Evolutionary conservation across 208 protist species (phyloP), one percentile per base, ranked within the genome.

Genomic region (Trichomonas vaginalis): DNA sequence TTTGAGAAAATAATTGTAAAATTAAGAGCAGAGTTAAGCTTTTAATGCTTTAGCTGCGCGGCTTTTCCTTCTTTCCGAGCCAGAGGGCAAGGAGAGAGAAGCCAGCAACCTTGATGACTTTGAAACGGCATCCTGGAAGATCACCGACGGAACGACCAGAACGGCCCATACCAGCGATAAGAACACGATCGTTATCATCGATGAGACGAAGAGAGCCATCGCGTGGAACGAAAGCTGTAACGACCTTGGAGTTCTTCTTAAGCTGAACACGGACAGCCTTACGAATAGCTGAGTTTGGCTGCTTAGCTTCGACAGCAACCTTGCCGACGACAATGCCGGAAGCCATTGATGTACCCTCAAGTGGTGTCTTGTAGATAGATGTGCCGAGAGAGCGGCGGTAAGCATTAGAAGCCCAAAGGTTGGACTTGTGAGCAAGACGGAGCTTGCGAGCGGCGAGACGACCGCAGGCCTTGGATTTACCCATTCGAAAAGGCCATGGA

Each of bases 201-300:
- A 99, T 98, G 97, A 99, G 99, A 98, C 99, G 98, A 21, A 99
- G 97, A 97, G 98, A 99, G 98, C 99, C 99, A 97, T 99, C 99
- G 92, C 98, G 97, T 96, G 99, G 99, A 82, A 99, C 99, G 98
- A 99, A 99, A 95, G 79, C 79, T 83, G 79, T 83, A 35, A 83
- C 15, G 35, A 83, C 79, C 37, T 83, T 83, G 6, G 79, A 83
- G 79, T 83, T 83, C 79, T 83, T 83, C 79, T 83, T 83, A 17
- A 83, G 79, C 37, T 83, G 99, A 95, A 99, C 99, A 97, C 99
- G 98, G 90, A 99, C 99, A 97, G 99, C 99, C 98, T 99, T 99
- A 98, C 99, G 99, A 97, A 99, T 99, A 96, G 99, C 99, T 96
- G 99, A 99, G 98, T 99, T 99, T 96, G 99, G 99, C 98, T 99